Evolutionary conservation across 1,284 basidiomycete genomes (phyloP), one percentile per base, ranked within the genome.

Genomic region (Caloboletus firmus): DNA sequence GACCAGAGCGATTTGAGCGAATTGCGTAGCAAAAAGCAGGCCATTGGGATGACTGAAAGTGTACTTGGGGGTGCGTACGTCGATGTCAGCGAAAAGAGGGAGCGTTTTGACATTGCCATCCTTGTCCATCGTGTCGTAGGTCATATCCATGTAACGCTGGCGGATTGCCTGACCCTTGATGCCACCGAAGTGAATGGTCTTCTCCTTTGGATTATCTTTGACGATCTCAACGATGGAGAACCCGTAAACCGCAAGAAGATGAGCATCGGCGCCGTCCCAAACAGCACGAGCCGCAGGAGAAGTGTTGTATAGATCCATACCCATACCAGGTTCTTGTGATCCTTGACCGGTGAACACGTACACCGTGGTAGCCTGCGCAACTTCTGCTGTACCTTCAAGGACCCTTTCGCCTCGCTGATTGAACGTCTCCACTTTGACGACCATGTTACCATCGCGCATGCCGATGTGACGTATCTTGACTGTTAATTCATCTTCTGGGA

Each of bases 311-410:
- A 99, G 83, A 65, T 98, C 95, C 95, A 99, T 98, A 39, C 97
- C 96, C 96, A 99, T 99, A 36, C 95, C 94, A 45, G 90, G 88
- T 74, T 99, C 96, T 74, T 99, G 97, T 24, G 95, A 98, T 52
- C 96, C 96, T 73, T 99, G 96, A 47, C 96, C 96, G 51, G 96
- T 99, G 81, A 98, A 98, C 67, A 98, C 94, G 67, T 98, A 98
- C 47, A 93, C 93, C 17, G 95, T 97, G 15, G 87, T 85, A 3
- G 93, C 87, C 74, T 98, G 96, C 15, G 87, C 87, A 59, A 98
- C 93, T 72, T 98, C 94, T 2, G 96, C 92, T 20, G 90, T 84
- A 40, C 96, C 96, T 60, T 92, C 87, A 42, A 98, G 79, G 53
- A 98, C 94, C 75, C 93, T 97, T 69, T 95, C 92, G 53, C 90